Evolutionary conservation across 2,329 filamentous ascomycete genomes (phyloP).

Genomic region (Ceratocystis harringtonii): DNA sequence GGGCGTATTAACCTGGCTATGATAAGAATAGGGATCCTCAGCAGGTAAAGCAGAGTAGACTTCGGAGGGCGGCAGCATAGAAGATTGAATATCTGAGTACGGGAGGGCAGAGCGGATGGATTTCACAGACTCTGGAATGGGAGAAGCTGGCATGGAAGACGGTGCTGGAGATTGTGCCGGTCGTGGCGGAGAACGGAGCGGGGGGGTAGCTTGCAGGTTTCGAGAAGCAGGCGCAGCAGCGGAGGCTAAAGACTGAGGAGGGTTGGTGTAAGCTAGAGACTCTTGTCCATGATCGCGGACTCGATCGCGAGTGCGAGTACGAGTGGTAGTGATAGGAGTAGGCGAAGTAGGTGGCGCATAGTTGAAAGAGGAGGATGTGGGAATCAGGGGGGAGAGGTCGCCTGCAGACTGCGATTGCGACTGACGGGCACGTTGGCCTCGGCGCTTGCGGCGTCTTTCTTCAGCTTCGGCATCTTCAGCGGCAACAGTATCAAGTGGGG

Average conservation of each 20-base stretch:
- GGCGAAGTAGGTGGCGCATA: slow-evolving; percentile 11
- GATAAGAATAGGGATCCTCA: slow-evolving; percentile 4
- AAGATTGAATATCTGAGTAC: slow-evolving; percentile 3
- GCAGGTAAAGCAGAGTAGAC: slow-evolving; percentile 3
- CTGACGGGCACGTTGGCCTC: slow-evolving; percentile 14
- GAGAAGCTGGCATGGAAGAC: slow-evolving; percentile 3
- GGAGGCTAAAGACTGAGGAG: background rate
- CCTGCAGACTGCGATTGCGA: slow-evolving; percentile 8
- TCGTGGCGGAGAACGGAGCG: background rate
- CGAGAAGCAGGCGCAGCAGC: background rate
- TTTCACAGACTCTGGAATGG: background rate
- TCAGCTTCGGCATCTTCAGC: slow-evolving; percentile 15
- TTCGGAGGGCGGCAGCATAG: slow-evolving; percentile 11
- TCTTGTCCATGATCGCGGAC: slow-evolving; percentile 14
- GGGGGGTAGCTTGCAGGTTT: background rate
- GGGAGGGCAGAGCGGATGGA: slow-evolving; percentile 11
- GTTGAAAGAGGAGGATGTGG: slow-evolving; percentile 9
- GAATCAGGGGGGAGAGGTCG: slow-evolving; percentile 16
- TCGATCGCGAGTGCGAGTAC: slow-evolving; percentile 13
- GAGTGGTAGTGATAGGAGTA: slow-evolving; percentile 11
- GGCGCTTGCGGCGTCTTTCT: slow-evolving; percentile 13
- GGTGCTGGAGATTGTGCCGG: slow-evolving; percentile 7
- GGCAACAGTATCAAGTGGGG: slow-evolving; percentile 6
- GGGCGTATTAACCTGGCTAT: slow-evolving; percentile 6
- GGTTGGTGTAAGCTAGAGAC: slow-evolving; percentile 2